Evolutionary conservation across 2,329 filamentous ascomycete species (phyloP).

Genomic region (Xylariaceae sp.): DNA sequence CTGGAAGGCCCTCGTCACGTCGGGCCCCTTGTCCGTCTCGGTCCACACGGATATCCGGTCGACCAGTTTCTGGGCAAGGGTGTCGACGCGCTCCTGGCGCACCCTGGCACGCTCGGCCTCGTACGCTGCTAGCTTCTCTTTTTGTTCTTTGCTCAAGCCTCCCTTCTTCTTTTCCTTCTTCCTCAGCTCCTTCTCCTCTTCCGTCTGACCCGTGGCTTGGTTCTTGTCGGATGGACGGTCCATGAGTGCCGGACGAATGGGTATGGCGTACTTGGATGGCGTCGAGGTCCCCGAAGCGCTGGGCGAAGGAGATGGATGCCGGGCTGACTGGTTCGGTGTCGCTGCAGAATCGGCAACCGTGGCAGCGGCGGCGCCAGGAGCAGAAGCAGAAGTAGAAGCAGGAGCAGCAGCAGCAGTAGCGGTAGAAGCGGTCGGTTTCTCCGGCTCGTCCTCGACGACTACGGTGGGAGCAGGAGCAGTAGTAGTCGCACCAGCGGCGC

Average conservation of each 20-base stretch:
- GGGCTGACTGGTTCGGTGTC: conserved; percentile 28
- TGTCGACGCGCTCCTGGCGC: conserved; percentile 85
- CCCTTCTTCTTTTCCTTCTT: conserved; percentile 82
- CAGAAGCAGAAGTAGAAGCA: too few species aligned
- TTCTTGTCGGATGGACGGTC: conserved; percentile 77
- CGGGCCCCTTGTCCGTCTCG: conserved; percentile 82
- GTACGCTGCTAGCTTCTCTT: conserved; percentile 82
- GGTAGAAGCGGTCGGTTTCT: conserved; percentile 24
- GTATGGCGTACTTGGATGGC: conserved; percentile 48
- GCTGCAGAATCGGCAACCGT: conserved; percentile 14
- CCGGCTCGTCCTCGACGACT: conserved; percentile 28
- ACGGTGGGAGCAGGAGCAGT: conserved; percentile 14
- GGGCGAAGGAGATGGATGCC: conserved; percentile 37
- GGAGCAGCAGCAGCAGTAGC: conserved; percentile 15
- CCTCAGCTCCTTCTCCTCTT: conserved; percentile 69
- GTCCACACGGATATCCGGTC: conserved; percentile 94
- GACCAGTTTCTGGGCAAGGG: conserved; percentile 74
- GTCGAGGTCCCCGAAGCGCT: conserved; percentile 35
- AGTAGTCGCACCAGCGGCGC: neutral
- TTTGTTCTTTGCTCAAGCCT: conserved; percentile 82
- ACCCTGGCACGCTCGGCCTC: conserved; percentile 79
- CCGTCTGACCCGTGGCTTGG: conserved; percentile 59
- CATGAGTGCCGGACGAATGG: conserved; percentile 80
- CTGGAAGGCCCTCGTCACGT: conserved; percentile 84
- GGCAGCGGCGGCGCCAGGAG: conserved; percentile 16